Conservation (phyloP, 257 asterid genomes). For the Osmanthus fragrans region DNA sequence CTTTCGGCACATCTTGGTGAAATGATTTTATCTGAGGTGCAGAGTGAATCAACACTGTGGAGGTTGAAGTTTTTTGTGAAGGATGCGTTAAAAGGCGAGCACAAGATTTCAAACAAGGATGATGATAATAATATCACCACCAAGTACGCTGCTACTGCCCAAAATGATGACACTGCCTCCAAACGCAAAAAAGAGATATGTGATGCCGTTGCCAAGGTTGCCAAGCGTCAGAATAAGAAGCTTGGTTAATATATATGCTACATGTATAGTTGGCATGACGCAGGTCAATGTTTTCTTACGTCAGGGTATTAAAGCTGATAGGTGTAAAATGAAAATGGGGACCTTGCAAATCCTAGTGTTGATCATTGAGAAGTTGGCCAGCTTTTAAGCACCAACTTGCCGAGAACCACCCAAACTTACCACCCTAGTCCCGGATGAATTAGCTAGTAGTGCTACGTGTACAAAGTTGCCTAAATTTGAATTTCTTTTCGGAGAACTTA, state of each 20-base stretch:
- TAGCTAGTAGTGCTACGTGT: neutral
- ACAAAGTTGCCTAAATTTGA: neutral
- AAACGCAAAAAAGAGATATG: slow-evolving; percentile 57
- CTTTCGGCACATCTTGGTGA: slow-evolving; percentile 17
- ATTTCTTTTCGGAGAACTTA: neutral
- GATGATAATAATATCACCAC: slow-evolving; percentile 29
- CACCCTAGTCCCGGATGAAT: neutral
- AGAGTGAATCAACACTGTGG: slow-evolving; percentile 89
- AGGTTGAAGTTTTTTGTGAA: slow-evolving; percentile 73
- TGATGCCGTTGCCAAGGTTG: slow-evolving; percentile 59
- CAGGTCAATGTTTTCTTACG: neutral
- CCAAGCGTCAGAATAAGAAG: slow-evolving; percentile 54
- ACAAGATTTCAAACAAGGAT: slow-evolving; percentile 37
- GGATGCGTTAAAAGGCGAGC: slow-evolving; percentile 48
- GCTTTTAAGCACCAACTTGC: neutral
- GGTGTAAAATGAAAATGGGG: neutral
- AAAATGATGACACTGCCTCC: slow-evolving; percentile 34
- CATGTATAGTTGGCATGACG: neutral
- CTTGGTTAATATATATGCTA: slow-evolving; percentile 1
- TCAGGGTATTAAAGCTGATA: neutral
- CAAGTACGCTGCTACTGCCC: slow-evolving; percentile 30
- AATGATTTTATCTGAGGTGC: slow-evolving; percentile 21
- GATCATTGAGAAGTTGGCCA: neutral
- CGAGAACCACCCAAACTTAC: neutral
- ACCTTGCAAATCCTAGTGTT: neutral